Evolutionary conservation across 1,139 yeast genomes (phyloP).

Genomic region (Zygosaccharomyces sapae): DNA sequence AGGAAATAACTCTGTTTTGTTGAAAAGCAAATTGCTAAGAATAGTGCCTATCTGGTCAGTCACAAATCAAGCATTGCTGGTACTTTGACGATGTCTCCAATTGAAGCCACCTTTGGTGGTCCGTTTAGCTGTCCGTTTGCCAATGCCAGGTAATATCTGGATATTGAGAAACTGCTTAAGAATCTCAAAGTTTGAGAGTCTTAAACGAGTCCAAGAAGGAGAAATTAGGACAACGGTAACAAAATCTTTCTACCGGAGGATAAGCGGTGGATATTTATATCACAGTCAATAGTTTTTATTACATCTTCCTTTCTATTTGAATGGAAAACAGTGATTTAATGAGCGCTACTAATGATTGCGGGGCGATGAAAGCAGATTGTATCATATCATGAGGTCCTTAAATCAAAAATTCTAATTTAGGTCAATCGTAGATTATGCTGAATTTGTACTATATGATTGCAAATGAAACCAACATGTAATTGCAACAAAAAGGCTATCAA

Average conservation of each 20-base stretch:
- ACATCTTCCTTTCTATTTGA: too few relatives aligned
- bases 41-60: constrained; percentile 52
- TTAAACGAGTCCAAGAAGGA: constrained; percentile 11
- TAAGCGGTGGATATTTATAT: too few relatives aligned
- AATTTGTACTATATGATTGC: constrained; percentile 43
- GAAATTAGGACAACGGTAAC: constrained; percentile 11
- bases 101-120: constrained; percentile 17
- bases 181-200: constrained; percentile 14
- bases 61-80: constrained; percentile 58
- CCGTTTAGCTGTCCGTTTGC: constrained; percentile 17
- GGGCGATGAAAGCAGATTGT: too few relatives aligned
- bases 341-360: too few relatives aligned
- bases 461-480: constrained; percentile 50
- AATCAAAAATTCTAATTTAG: too few relatives aligned
- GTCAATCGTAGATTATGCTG: constrained; percentile 41
- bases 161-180: constrained; percentile 20
- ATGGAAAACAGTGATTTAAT: too few relatives aligned
- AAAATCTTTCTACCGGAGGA: too few relatives aligned
- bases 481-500: constrained; percentile 42
- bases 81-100: constrained; percentile 48
- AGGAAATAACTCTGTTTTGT: constrained; percentile 42
- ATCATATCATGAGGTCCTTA: too few relatives aligned
- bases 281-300: too few relatives aligned
- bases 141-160: constrained; percentile 21
- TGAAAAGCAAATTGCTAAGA: constrained; percentile 40